Evolutionary conservation across 1,284 basidiomycete genomes (phyloP).

Genomic region (Moesziomyces aphidis): DNA sequence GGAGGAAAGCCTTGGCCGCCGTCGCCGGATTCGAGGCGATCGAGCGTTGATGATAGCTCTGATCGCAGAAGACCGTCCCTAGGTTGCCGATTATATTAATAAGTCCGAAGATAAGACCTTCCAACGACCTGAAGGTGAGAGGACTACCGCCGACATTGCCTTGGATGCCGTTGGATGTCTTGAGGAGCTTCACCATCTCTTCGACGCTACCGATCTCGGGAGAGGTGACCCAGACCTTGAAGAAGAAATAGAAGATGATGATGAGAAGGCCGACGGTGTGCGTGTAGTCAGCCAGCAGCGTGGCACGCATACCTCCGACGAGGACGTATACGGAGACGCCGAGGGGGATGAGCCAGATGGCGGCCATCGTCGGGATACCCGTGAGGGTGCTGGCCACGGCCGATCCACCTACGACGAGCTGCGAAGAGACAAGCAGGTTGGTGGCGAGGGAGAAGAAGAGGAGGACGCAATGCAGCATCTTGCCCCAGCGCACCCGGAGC

Average conservation of each 20-base stretch:
- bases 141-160: constrained; percentile 77
- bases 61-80: constrained; percentile 76
- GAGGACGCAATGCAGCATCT: constrained; percentile 78
- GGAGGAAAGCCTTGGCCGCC: constrained; percentile 87
- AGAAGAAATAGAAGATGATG: constrained; percentile 71
- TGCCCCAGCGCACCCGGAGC: constrained; percentile 79
- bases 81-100: constrained; percentile 75
- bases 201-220: constrained; percentile 55
- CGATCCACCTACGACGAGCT: constrained; percentile 64
- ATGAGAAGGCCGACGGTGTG: constrained; percentile 62
- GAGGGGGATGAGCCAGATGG: constrained; percentile 62
- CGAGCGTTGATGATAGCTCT: constrained; percentile 78
- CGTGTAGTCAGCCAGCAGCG: constrained; percentile 64
- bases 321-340: constrained; percentile 61
- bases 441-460: constrained; percentile 82
- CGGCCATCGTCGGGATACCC: constrained; percentile 54
- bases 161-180: constrained; percentile 70
- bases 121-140: constrained; percentile 81
- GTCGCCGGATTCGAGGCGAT: constrained; percentile 84
- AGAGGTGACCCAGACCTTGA: constrained; percentile 78
- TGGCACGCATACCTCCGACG: constrained; percentile 64
- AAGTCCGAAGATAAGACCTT: constrained; percentile 87
- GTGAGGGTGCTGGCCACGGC: constrained; percentile 72
- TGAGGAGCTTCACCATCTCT: constrained; percentile 71
- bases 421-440: constrained; percentile 70